A percentile compares a stretch with the other conserved stretches of the same genome.
phyloP scores from a whole-genome alignment of 169 alveolate genomes.

The Plasmodium yoelii region DNA sequence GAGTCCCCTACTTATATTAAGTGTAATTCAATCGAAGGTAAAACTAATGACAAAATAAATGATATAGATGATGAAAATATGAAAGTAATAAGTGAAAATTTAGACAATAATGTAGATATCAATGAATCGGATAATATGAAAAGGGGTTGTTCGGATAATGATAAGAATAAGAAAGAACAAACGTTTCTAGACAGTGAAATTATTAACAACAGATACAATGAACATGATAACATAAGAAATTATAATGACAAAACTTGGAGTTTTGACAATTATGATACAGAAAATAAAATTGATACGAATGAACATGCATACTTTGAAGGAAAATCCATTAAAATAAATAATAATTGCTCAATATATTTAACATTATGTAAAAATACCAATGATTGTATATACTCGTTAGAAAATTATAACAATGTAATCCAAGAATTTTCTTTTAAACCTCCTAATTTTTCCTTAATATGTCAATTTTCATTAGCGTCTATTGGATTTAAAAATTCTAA shows the following conservation, averaged over 20 bases:
- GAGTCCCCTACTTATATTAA: not conserved
- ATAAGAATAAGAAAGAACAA: not conserved
- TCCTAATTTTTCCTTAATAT: conserved; percentile 92
- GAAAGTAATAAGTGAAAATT: not conserved
- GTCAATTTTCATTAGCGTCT: conserved; percentile 95
- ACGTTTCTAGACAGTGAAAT: not conserved
- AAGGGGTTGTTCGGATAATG: not conserved
- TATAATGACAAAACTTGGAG: not conserved
- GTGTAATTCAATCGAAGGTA: not conserved
- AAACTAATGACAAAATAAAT: not conserved
- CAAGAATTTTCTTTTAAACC: conserved; percentile 94
- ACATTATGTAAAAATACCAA: conserved; percentile 99
- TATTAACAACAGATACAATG: not conserved
- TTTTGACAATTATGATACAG: not conserved
- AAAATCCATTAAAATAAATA: conserved; percentile 91
- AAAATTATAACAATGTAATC: conserved; percentile 94
- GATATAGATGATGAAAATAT: conserved; percentile 6
- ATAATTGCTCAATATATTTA: conserved; percentile 95
- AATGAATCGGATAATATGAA: not conserved
- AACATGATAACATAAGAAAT: not conserved
- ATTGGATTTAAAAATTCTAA: conserved; percentile 96
- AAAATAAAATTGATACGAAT: not conserved
- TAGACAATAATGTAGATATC: not conserved
- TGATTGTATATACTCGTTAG: conserved; percentile 97
- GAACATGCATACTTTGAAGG: conserved; percentile 57